A percentile compares a stretch with the other conserved stretches of the same genome.
These are phyloP conservation scores for Trifolium dubium DNA, from an alignment of 306 rosid species.

Conservation along the genomic window DNA sequence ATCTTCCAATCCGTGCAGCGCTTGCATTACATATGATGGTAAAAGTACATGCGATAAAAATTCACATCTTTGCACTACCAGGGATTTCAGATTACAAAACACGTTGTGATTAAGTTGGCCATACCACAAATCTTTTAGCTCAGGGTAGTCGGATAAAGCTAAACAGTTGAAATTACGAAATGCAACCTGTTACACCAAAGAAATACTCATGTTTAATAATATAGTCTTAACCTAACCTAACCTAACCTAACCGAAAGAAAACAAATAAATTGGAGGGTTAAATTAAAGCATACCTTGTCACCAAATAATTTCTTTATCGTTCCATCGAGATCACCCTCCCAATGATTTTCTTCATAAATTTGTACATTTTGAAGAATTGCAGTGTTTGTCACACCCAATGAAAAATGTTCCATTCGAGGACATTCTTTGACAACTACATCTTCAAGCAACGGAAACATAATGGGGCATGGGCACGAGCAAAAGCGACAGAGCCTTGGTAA, in stretches of 20 bases:
- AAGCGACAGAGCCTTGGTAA: not conserved
- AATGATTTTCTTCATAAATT: too few relatives aligned
- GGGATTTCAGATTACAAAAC: slow-evolving; percentile 8
- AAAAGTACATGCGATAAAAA: slow-evolving; percentile 28
- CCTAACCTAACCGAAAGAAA: too few relatives aligned
- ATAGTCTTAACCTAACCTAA: too few relatives aligned
- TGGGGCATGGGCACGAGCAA: not conserved
- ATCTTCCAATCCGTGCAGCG: not conserved
- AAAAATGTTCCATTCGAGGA: not conserved
- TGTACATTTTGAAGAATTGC: not conserved
- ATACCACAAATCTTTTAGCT: slow-evolving; percentile 13
- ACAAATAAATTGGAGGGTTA: not conserved
- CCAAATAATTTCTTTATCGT: not conserved
- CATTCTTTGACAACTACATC: not conserved
- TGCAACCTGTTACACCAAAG: not conserved
- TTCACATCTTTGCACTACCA: slow-evolving; percentile 10
- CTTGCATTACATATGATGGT: slow-evolving; percentile 4
- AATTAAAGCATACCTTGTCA: not conserved
- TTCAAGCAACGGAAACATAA: not conserved
- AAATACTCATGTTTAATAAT: too few relatives aligned
- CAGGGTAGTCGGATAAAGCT: not conserved
- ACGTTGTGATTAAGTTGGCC: not conserved
- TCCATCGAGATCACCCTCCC: not conserved
- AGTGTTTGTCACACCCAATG: not conserved
- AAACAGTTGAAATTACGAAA: not conserved